Evolutionary conservation across 805 yeast genomes (phyloP), one percentile per base, ranked within the genome.

Genomic region (Yamadazyma nakazawae): DNA sequence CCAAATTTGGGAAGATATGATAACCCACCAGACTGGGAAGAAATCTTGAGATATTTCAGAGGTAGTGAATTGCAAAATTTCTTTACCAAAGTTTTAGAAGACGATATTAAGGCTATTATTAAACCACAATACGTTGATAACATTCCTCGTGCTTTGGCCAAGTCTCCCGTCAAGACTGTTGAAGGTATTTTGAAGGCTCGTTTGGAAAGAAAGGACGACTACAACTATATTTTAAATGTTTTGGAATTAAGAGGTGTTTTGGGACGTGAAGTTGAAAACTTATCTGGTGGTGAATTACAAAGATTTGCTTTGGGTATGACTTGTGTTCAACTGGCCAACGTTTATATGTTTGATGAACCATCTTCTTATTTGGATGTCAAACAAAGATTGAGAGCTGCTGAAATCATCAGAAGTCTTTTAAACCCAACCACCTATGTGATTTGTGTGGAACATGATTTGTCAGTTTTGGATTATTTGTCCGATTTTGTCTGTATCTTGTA

Each of bases 321-420:
- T 13, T 88, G 96, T 77, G 90, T 91, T 40, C 98, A 92, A 72
- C 76, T 74, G 28, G 98, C 98, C 47, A 87, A 89, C 58, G 98
- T 94, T 38, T 94, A 94, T 74, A 94, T 94, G 99, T 94, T 94
- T 70, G 99, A 94, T 73, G 99, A 94, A 76, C 99, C 99, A 40
- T 91, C 98, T 16, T 94, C 99, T 10, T 94, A 94, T 72, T 75
- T 94, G 68, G 99, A 94, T 79, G 98, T 94, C 56, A 94, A 94
- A 73, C 99, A 94, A 74, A 92, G 99, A 82, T 81, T 94, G 70
- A 87, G 94, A 60, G 99, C 99, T 47, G 99, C 99, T 49, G 83
- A 82, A 67, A 85, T 89, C 63, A 94, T 94, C 59, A 85, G 99
- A 72, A 83, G 94, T 16, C 74, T 94, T 55, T 76, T 94, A 60